Evolutionary conservation across 495 filamentous ascomycete species (phyloP).

Genomic region (Acidiella bohemica): DNA sequence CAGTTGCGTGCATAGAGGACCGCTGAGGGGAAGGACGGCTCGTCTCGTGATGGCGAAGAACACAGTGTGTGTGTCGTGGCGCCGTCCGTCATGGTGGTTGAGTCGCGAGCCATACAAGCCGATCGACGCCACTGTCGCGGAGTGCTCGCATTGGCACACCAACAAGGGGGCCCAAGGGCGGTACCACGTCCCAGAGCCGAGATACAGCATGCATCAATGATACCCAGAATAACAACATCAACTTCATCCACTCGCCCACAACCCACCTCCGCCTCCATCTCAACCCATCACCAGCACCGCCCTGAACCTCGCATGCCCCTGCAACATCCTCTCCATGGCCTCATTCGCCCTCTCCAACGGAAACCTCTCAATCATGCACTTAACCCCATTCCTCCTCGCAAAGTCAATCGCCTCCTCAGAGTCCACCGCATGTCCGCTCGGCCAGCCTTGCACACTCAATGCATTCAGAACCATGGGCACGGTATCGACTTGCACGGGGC

Average conservation of each 20-base stretch:
- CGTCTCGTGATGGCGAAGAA: too few relatives aligned
- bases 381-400: slow-evolving; percentile 40
- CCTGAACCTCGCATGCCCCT: slow-evolving; percentile 34
- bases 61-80: too few relatives aligned
- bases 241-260: too few relatives aligned
- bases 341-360: slow-evolving; percentile 43
- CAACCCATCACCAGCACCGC: slow-evolving; percentile 35
- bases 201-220: slow-evolving; percentile 26
- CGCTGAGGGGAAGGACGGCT: too few relatives aligned
- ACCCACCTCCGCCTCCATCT: too few relatives aligned
- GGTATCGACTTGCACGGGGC: slow-evolving; percentile 40
- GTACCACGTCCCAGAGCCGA: too few relatives aligned
- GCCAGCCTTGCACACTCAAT: slow-evolving; percentile 46
- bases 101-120: too few relatives aligned
- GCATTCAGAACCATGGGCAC: slow-evolving; percentile 35
- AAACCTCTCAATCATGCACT: slow-evolving; percentile 51
- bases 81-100: too few relatives aligned
- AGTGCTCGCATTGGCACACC: too few relatives aligned
- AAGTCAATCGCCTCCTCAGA: slow-evolving; percentile 54
- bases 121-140: too few relatives aligned
- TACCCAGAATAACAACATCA: not conserved
- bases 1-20: too few relatives aligned
- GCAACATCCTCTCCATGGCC: slow-evolving; percentile 30
- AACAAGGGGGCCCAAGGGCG: too few relatives aligned
- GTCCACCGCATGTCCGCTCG: slow-evolving; percentile 48